Conservation (phyloP, 305 asterid species). For the Fraxinus ornus region DNA sequence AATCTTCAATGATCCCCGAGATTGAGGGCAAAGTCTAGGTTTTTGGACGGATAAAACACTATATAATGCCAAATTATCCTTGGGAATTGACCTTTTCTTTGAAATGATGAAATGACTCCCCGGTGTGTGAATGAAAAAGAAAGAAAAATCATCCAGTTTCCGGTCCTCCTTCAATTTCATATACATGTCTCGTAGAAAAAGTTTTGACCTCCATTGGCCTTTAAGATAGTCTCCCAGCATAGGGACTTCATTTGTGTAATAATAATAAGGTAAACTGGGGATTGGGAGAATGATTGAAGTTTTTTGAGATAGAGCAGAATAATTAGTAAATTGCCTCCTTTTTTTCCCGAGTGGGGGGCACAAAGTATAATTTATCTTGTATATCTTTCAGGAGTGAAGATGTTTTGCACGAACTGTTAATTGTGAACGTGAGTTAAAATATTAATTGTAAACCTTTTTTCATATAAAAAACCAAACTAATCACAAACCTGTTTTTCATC, state of each 20-base stretch:
- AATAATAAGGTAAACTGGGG: neutral
- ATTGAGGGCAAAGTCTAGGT: neutral
- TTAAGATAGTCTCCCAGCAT: neutral
- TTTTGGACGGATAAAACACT: neutral
- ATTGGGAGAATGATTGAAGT: neutral
- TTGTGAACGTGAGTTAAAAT: neutral
- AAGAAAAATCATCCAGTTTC: neutral
- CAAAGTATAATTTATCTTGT: neutral
- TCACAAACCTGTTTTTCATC: neutral
- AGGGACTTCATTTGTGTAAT: neutral
- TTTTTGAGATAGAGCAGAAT: neutral
- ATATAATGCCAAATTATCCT: neutral
- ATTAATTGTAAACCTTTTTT: neutral
- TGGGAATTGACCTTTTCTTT: neutral
- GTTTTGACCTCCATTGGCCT: neutral
- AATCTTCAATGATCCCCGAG: neutral
- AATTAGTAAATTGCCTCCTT: neutral
- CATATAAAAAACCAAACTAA: neutral
- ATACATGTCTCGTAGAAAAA: neutral
- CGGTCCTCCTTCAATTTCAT: neutral
- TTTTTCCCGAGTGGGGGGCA: neutral
- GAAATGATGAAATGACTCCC: neutral
- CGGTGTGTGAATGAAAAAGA: neutral
- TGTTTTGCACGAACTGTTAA: neutral
- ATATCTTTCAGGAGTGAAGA: neutral